Conservation (phyloP, 2,329 filamentous ascomycete species). For the Emergomyces pasteurianus region DNA sequence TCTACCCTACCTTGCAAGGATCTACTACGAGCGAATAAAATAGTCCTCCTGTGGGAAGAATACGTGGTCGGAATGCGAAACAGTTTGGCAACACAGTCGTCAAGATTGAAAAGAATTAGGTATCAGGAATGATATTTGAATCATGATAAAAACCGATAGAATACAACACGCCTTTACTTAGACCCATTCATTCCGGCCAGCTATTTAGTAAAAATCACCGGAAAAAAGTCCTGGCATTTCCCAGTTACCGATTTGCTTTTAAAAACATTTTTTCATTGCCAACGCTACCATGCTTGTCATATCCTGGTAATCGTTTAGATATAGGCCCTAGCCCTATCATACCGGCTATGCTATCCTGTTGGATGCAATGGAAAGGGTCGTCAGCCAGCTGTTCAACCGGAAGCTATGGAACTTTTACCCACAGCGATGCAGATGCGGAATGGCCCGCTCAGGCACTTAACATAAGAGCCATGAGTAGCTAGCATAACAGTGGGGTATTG, state of each 20-base stretch:
- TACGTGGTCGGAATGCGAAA: not conserved
- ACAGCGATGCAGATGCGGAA: not conserved
- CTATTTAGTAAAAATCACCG: not conserved
- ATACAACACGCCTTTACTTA: not conserved
- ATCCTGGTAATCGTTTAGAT: constrained; percentile 2
- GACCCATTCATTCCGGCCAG: not conserved
- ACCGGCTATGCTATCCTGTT: constrained; percentile 4
- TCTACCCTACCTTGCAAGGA: too few relatives aligned
- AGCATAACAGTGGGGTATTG: not conserved
- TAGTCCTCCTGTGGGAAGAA: not conserved
- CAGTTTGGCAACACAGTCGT: not conserved
- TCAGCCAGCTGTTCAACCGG: not conserved
- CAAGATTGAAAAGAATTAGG: not conserved
- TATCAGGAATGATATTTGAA: not conserved
- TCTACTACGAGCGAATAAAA: not conserved
- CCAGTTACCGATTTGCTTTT: not conserved
- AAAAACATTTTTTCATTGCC: not conserved
- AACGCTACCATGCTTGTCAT: not conserved
- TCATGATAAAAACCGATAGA: not conserved
- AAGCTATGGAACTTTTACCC: not conserved
- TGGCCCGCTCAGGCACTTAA: not conserved
- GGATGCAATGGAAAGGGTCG: not conserved
- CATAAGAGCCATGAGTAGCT: too few relatives aligned
- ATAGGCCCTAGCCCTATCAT: constrained; percentile 9
- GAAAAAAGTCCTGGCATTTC: not conserved